A percentile compares a stretch with the other conserved stretches of the same genome.
Evolutionary conservation across 2,329 filamentous ascomycete genomes (phyloP).

Genomic region (Fusarium sp.): DNA sequence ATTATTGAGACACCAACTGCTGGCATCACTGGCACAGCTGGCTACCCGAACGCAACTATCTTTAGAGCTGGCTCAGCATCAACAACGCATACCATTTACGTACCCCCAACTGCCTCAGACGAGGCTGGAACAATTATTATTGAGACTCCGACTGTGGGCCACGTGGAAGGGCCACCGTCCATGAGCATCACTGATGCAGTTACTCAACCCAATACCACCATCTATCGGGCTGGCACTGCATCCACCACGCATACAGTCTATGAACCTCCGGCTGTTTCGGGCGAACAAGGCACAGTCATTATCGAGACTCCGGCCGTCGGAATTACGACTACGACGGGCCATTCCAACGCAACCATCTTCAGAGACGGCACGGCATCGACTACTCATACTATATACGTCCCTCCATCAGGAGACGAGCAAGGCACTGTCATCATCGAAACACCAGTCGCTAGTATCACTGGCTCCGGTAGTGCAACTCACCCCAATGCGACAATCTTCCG

Average conservation of each 20-base stretch:
- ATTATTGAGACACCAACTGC: not conserved
- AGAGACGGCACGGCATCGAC: conserved; percentile 14
- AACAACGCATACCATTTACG: not conserved
- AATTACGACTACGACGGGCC: not conserved
- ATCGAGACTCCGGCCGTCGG: conserved; percentile 2
- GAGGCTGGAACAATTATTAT: conserved; percentile 26
- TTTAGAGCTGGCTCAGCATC: not conserved
- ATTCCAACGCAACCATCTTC: conserved; percentile 11
- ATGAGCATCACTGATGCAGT: too few species aligned
- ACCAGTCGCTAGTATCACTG: not conserved
- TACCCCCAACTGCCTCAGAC: not conserved
- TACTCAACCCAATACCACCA: not conserved
- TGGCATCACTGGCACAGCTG: not conserved
- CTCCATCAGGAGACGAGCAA: not conserved
- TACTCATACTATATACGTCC: not conserved
- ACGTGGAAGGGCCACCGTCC: not conserved
- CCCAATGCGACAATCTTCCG: conserved; percentile 20
- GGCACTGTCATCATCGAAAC: conserved; percentile 33
- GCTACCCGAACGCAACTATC: too few species aligned
- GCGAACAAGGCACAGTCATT: conserved; percentile 12
- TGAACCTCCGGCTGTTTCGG: not conserved
- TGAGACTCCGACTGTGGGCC: conserved; percentile 5
- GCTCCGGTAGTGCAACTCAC: not conserved
- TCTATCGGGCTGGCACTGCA: not conserved
- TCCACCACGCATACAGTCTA: conserved; percentile 8